Evolutionary conservation across 441 rosid species (phyloP), one percentile per base, ranked within the genome.

Genomic region (Bocquillonia castaneifolia): DNA sequence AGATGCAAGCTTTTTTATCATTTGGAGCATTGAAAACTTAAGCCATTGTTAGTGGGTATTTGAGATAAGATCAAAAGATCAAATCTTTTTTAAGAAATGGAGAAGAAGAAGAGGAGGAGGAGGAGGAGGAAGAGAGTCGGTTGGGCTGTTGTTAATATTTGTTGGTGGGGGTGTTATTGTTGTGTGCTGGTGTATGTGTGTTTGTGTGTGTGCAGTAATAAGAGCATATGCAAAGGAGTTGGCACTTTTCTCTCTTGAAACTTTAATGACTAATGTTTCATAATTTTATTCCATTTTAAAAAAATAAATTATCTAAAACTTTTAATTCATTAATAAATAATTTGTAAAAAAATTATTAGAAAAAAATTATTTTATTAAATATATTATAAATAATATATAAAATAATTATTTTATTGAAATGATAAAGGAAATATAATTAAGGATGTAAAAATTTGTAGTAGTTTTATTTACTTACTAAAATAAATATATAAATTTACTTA

Each of bases 61-160:
- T 6, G 26, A 50, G 63, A n/a, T n/a, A n/a, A n/a, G n/a, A n/a
- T n/a, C n/a, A n/a, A 69, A 57, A 59, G 44, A 15, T 15, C 20
- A 70, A 39, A 65, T 72, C 18, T 66, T 62, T 20, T 5, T 44
- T 22, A 66, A 60, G 64, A 72, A 23, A 28, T n/a, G n/a, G 20
- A 34, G n/a, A 26, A 48, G 64, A 60, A 18, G 22, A 14, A 40
- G 72, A 37, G 28, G 8, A 36, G 26, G 68, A 57, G 63, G 69
- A 22, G 40, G 18, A 29, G 28, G 26, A 44, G 63, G 53, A 20
- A 32, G 13, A 47, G 73, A 34, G 55, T 36, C 23, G 37, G 74
- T 59, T 59, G 71, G 51, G 53, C 25, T 42, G 71, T 62, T 72
- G 63, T 52, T 42, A 34, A 67, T 42, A 44, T 39, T n/a, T 45